A percentile compares a stretch with the other conserved stretches of the same genome.
phyloP scores from a whole-genome alignment of 2,329 filamentous ascomycete species.

The Fusarium cyanostomum region DNA sequence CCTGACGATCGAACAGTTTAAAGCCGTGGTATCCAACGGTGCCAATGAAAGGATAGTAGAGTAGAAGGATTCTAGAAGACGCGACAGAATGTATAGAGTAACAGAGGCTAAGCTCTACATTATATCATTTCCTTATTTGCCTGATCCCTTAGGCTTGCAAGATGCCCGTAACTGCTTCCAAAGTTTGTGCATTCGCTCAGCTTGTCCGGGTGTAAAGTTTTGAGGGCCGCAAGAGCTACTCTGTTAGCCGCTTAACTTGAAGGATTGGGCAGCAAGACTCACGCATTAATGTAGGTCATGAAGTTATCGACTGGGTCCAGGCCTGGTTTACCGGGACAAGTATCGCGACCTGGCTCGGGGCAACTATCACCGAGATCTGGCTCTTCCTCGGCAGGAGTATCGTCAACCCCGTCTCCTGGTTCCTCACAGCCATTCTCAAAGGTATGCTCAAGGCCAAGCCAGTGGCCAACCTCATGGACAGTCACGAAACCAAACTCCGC shows the following conservation, averaged over 20 bases:
- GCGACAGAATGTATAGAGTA: too few species aligned
- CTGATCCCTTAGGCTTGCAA: neutral
- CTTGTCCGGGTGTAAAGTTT: constrained; percentile 16
- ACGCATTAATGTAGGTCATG: constrained; percentile 14
- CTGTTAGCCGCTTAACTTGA: neutral
- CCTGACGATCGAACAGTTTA: neutral
- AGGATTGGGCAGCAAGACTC: neutral
- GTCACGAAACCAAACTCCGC: neutral
- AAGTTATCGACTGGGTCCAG: constrained; percentile 18
- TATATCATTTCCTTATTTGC: too few species aligned
- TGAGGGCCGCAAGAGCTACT: constrained; percentile 6
- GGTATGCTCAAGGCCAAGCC: constrained; percentile 26
- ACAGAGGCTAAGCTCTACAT: too few species aligned
- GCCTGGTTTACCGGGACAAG: constrained; percentile 20
- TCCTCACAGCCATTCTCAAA: constrained; percentile 22
- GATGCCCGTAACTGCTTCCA: constrained; percentile 16
- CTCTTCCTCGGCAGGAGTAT: constrained; percentile 14
- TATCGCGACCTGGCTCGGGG: constrained; percentile 9
- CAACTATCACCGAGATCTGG: neutral
- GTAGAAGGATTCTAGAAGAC: too few species aligned
- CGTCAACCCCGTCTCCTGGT: constrained; percentile 19
- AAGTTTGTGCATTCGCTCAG: constrained; percentile 23
- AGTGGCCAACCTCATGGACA: constrained; percentile 22
- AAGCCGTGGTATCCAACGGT: neutral
- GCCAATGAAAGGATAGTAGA: too few species aligned